phyloP scores from a whole-genome alignment of 352 stramenopile genomes.

The Phytophthora agathidicida region DNA sequence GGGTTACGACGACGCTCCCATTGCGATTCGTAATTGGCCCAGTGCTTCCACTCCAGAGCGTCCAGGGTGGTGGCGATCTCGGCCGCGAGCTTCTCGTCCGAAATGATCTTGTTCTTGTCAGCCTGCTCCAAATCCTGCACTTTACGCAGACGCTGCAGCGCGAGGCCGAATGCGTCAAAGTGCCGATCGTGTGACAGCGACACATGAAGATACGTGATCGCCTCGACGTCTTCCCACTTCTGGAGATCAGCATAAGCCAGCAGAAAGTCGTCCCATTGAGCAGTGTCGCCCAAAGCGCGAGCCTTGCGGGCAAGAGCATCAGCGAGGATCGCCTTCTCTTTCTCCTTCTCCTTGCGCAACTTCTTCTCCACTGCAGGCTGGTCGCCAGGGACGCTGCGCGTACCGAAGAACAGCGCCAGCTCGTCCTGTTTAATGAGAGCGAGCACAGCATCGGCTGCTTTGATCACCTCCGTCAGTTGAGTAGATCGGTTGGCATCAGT shows the following conservation, averaged over 20 bases:
- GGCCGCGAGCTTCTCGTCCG: constrained; percentile 58
- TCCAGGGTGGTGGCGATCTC: constrained; percentile 46
- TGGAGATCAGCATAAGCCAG: constrained; percentile 55
- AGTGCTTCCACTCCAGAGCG: constrained; percentile 66
- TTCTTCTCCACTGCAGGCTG: constrained; percentile 63
- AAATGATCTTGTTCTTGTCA: constrained; percentile 74
- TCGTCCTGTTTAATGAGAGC: constrained; percentile 65
- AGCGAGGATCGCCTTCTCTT: constrained; percentile 68
- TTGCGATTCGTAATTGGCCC: constrained; percentile 53
- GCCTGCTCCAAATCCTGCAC: constrained; percentile 58
- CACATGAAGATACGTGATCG: constrained; percentile 58
- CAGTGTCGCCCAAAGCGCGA: constrained; percentile 68
- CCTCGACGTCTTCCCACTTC: constrained; percentile 81
- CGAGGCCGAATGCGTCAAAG: constrained; percentile 46
- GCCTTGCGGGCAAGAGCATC: constrained; percentile 74
- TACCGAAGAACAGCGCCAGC: constrained; percentile 79
- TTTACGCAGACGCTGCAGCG: constrained; percentile 77
- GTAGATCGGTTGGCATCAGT: constrained; percentile 51
- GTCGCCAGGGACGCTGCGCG: constrained; percentile 58
- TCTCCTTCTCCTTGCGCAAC: constrained; percentile 77
- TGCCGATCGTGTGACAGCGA: constrained; percentile 67
- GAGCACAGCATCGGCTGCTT: constrained; percentile 63
- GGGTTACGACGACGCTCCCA: constrained; percentile 66
- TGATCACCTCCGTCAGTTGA: constrained; percentile 57
- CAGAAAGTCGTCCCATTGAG: constrained; percentile 65